Percentiles rank a stretch among this genome's conserved stretches.
These are phyloP conservation scores for Bidens hawaiensis DNA, from an alignment of 140 eudicot species.

Conservation along the genomic window DNA sequence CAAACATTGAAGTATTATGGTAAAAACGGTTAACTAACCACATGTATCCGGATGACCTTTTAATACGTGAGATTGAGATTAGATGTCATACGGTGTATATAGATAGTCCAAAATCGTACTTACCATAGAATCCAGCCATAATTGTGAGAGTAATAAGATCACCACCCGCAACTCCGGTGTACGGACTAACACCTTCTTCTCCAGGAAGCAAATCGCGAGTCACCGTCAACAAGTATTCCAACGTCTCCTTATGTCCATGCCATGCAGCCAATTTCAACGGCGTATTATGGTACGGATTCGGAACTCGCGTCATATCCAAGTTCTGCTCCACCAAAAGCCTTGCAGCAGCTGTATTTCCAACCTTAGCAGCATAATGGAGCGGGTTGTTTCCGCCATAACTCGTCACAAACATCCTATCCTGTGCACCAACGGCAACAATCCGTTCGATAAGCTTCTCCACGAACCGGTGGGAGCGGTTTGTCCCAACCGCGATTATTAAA, in stretches of 20 bases:
- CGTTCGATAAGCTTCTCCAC: neutral
- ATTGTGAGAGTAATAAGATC: no score
- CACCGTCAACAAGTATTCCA: no score
- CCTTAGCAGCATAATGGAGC: constrained; percentile 24
- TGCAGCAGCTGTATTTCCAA: neutral
- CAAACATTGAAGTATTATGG: no score
- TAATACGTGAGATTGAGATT: no score
- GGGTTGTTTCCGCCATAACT: neutral
- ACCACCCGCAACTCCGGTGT: no score
- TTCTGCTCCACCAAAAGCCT: neutral
- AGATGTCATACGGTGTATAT: no score
- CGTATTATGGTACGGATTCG: neutral
- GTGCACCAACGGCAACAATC: neutral
- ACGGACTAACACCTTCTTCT: no score
- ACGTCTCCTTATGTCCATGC: constrained; percentile 7
- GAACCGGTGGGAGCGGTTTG: constrained; percentile 11
- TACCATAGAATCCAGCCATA: no score
- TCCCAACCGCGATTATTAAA: constrained; percentile 13
- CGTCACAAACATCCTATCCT: neutral
- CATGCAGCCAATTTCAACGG: constrained; percentile 8
- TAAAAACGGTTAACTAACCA: no score
- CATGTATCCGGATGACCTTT: no score
- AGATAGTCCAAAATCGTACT: no score
- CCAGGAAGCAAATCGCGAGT: no score
- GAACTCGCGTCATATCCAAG: neutral